Percentiles rank a stretch among this genome's conserved stretches.
Conservation (phyloP, 768 basidiomycete species). For the Tephrocybe sp. region DNA sequence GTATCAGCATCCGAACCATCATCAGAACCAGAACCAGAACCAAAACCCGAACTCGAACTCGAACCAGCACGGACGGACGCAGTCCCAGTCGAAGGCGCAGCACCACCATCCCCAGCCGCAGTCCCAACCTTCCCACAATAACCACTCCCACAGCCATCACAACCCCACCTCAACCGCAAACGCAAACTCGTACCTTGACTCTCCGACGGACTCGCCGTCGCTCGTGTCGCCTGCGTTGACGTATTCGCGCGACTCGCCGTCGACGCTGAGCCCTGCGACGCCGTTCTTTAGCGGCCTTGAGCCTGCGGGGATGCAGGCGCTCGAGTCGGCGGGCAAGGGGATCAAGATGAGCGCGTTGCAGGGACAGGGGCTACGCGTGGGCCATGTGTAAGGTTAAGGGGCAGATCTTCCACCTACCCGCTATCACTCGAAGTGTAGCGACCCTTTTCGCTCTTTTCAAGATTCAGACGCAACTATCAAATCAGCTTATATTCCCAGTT, state of each 20-base stretch:
- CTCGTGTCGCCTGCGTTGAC: slow-evolving; percentile 69
- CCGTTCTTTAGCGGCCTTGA: slow-evolving; percentile 72
- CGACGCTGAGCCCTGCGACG: slow-evolving; percentile 69
- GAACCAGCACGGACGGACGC: slow-evolving; percentile 3
- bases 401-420: too few relatives aligned
- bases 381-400: too few relatives aligned
- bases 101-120: slow-evolving; percentile 2
- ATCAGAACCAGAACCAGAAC: slow-evolving; percentile 14
- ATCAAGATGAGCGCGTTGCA: background rate
- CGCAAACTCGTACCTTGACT: slow-evolving; percentile 10
- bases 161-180: background rate
- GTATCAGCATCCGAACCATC: slow-evolving; percentile 18
- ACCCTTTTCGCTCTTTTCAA: too few relatives aligned
- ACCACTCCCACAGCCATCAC: background rate
- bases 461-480: too few relatives aligned
- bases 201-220: slow-evolving; percentile 39
- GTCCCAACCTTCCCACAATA: slow-evolving; percentile 2
- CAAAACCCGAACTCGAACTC: background rate
- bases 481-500: too few relatives aligned
- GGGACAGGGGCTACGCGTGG: background rate
- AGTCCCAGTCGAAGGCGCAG: background rate
- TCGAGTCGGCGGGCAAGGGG: background rate
- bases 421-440: too few relatives aligned
- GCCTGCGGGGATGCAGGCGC: slow-evolving; percentile 32
- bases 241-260: slow-evolving; percentile 61